Conservation (phyloP, 768 basidiomycete species). For the Tubosaeta sp. region DNA sequence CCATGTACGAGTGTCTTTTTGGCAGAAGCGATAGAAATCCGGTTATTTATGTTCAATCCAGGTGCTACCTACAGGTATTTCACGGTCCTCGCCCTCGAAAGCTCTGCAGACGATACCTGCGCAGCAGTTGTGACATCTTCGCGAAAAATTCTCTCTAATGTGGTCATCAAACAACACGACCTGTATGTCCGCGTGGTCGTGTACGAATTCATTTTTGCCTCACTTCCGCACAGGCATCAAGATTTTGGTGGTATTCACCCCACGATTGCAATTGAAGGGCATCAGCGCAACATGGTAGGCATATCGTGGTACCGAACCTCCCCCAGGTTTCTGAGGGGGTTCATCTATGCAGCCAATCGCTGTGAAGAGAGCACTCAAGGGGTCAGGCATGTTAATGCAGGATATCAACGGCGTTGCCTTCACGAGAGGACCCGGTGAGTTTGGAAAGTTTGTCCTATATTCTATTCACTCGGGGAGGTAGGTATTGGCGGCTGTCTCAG, state of each 20-base stretch:
- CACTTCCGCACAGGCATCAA: conserved; percentile 19
- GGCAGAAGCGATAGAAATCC: background rate
- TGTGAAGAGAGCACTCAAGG: conserved; percentile 59
- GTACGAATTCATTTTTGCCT: background rate
- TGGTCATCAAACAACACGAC: conserved; percentile 77
- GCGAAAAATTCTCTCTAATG: conserved; percentile 70
- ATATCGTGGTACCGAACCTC: background rate
- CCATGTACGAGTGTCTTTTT: background rate
- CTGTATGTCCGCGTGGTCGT: background rate
- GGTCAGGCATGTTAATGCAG: conserved; percentile 53
- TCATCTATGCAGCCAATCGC: conserved; percentile 57
- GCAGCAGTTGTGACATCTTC: conserved; percentile 78
- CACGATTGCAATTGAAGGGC: conserved; percentile 67
- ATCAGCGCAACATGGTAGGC: conserved; percentile 73
- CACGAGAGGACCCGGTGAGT: conserved; percentile 78
- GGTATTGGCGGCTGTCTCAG: conserved; percentile 80
- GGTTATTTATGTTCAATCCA: background rate
- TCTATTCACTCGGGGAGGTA: conserved; percentile 21
- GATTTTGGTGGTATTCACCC: conserved; percentile 70
- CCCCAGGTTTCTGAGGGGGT: background rate
- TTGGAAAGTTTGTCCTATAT: background rate
- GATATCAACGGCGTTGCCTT: conserved; percentile 87
- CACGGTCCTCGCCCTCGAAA: conserved; percentile 75
- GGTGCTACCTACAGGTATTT: conserved; percentile 29
- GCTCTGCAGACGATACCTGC: conserved; percentile 93